A percentile compares a stretch with the other conserved stretches of the same genome.
Evolutionary conservation across 2,329 filamentous ascomycete genomes (phyloP).

Genomic region (Anthostomella pinea): DNA sequence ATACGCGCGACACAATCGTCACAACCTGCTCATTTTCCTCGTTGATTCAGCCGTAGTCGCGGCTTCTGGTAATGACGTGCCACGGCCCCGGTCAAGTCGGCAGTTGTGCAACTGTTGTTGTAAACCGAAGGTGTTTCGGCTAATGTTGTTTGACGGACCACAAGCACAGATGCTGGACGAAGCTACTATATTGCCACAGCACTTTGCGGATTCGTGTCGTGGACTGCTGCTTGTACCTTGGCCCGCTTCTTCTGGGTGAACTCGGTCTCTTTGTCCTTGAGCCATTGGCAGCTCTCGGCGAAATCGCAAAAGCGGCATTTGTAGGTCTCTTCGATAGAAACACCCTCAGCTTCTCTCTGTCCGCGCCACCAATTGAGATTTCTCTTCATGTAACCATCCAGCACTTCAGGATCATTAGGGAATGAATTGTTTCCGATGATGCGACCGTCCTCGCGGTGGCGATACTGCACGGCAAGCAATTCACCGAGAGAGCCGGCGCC

Average conservation of each 20-base stretch:
- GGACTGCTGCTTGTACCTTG: too few species aligned
- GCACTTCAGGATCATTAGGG: slow-evolving; percentile 59
- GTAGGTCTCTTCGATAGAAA: slow-evolving; percentile 79
- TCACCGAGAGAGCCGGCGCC: slow-evolving; percentile 47
- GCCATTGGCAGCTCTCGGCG: slow-evolving; percentile 73
- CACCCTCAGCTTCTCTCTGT: slow-evolving; percentile 67
- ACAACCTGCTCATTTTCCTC: too few species aligned
- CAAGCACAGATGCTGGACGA: too few species aligned
- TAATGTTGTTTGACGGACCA: too few species aligned
- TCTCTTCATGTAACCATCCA: slow-evolving; percentile 64
- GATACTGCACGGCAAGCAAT: slow-evolving; percentile 54
- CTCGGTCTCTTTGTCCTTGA: slow-evolving; percentile 65
- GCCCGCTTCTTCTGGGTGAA: slow-evolving; percentile 20
- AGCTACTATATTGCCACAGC: too few species aligned
- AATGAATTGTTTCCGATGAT: slow-evolving; percentile 58
- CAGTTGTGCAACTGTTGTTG: too few species aligned
- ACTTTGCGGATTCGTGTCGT: too few species aligned
- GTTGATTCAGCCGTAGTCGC: too few species aligned
- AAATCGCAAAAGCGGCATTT: slow-evolving; percentile 89
- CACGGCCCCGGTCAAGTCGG: too few species aligned
- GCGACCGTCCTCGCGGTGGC: slow-evolving; percentile 50
- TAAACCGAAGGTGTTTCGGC: too few species aligned
- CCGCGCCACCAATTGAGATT: slow-evolving; percentile 90
- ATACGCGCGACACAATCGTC: too few species aligned
- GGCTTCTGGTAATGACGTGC: too few species aligned